Base-by-base conservation (phyloP, 352 stramenopile species). In the Globisporangium nagaii region DNA sequence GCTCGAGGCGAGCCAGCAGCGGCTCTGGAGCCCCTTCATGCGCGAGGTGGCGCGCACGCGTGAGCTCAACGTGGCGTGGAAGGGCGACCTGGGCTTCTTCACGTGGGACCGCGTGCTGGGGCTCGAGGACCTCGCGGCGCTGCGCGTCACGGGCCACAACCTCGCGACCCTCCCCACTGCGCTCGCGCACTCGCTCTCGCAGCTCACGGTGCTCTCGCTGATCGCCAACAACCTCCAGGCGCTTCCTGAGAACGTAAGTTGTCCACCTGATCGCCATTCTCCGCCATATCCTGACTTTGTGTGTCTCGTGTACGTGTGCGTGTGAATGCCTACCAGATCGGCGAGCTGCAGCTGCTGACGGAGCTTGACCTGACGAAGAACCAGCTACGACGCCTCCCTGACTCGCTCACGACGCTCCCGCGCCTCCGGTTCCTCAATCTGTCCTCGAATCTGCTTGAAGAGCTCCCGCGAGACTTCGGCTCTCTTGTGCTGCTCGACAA, bases 41-140 rank as follows among this genome's bases (percentile, higher is more conserved):
- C 61, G 46, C 10, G 48, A 78, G 31, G 66, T 68, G 7, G 64
- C 60, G 22, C 43, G 59, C 13, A 72, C 68, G 0, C 72, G 73
- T 39, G 76, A 88, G 46, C 67, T 90, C 47, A 90, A 90, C 30
- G 64, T 90, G 13, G 74, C 79, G 2, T 90, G 79, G 76, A 82
- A 88, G 47, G 43, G 82, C 25, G 63, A 69, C 24, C 56, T 68
- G 9, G 71, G 73, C 0, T 75, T 84, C 32, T 87, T 90, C 35
- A 58, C 58, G 0, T 90, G 74, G 76, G 43, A 66, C 12, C 64
- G 68, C 30, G 75, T 87, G 19, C 31, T 82, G 4, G 46, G 24
- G 0, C 62, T 86, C 7, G 41, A 64, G 0, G 65, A 86, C 24
- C 54, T 89, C 25, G 52, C 71, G n/a, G 76, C 70, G 22, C 48